Evolutionary conservation across 2,329 filamentous ascomycete species (phyloP), one percentile per base, ranked within the genome.

Genomic region (Ascochyta clinopodiicola): DNA sequence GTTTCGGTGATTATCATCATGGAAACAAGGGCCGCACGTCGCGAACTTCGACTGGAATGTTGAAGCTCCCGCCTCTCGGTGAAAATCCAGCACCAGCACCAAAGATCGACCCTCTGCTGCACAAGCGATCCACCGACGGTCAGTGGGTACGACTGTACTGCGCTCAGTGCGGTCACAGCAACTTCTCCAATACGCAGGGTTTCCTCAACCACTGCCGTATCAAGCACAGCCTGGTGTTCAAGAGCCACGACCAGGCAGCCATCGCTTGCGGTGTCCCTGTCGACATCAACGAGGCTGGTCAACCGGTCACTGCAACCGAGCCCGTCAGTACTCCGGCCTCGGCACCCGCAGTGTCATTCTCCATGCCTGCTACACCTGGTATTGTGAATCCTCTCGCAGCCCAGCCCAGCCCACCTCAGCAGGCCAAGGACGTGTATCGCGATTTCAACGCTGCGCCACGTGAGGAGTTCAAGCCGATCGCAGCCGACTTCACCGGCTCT

Each of bases 171-270:
- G 84, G 92, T 44, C 85, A 94, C 61, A 91, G 92, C 73, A 91
- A 97, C 75, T 98, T 98, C 71, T 93, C 90, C 51, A 98, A 93
- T 78, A 96, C 93, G 0, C 95, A 98, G 76, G 95, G 95, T n/a
- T 98, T 98, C 78, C 95, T 99, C 79, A 99, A 99, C 72, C 95
- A 99, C 73, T 98, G 94, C 74, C 92, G 95, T 53, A 98, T 99
- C 67, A 92, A 93, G 24, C 95, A 99, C 78, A 90, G 89, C 72
- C 85, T 91, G 56, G 92, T 96, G 61, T 98, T 93, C 81, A 94
- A 96, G 78, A 97, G 92, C 67, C 95, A 99, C 70, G 94, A 98
- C 75, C 91, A 93, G 69, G 95, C 95, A 59, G 95, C 94, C 31
- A 84, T 93, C 51, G 89, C 90, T 56, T 96, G 92, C 66, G 95